Evolutionary conservation across 805 yeast genomes (phyloP).

Genomic region (Candida silvicultrix): DNA sequence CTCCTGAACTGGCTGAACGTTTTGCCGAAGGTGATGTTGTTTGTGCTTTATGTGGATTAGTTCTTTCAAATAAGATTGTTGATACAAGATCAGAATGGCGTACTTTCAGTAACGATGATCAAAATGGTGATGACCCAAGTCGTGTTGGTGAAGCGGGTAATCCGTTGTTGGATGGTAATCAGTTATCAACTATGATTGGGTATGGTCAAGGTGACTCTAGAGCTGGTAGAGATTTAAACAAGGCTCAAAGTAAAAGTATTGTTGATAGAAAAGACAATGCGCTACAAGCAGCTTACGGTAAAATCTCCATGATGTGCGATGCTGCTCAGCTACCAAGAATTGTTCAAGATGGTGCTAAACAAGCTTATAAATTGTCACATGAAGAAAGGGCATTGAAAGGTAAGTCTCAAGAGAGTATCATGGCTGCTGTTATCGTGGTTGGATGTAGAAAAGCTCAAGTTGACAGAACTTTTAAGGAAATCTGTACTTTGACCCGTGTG

Average conservation of each 20-base stretch:
- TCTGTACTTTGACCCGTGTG: conserved; percentile 90
- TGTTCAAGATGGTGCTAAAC: conserved; percentile 96
- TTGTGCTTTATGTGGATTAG: conserved; percentile 96
- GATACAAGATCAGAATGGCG: conserved; percentile 99
- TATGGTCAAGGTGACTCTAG: conserved; percentile 80
- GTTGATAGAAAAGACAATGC: conserved; percentile 87
- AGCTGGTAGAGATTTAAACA: conserved; percentile 80
- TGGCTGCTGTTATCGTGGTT: conserved; percentile 93
- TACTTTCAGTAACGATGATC: conserved; percentile 96
- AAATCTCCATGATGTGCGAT: conserved; percentile 93
- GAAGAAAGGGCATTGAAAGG: conserved; percentile 85
- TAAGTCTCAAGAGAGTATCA: conserved; percentile 85
- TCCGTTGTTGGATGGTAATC: conserved; percentile 86
- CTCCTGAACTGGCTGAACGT: conserved; percentile 92
- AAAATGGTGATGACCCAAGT: conserved; percentile 95
- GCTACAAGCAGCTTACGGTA: conserved; percentile 81
- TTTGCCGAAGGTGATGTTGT: conserved; percentile 97
- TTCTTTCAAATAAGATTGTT: conserved; percentile 83
- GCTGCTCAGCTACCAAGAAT: conserved; percentile 92
- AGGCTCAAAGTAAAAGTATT: conserved; percentile 82
- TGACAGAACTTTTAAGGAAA: conserved; percentile 92
- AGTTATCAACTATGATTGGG: conserved; percentile 87
- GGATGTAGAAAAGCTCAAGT: conserved; percentile 94
- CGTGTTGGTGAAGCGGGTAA: conserved; percentile 99
- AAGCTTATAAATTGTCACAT: conserved; percentile 85